Evolutionary conservation across 176 grass and related monocot species (phyloP), one percentile per base, ranked within the genome.

Genomic region (Rhynchospora tenuis): DNA sequence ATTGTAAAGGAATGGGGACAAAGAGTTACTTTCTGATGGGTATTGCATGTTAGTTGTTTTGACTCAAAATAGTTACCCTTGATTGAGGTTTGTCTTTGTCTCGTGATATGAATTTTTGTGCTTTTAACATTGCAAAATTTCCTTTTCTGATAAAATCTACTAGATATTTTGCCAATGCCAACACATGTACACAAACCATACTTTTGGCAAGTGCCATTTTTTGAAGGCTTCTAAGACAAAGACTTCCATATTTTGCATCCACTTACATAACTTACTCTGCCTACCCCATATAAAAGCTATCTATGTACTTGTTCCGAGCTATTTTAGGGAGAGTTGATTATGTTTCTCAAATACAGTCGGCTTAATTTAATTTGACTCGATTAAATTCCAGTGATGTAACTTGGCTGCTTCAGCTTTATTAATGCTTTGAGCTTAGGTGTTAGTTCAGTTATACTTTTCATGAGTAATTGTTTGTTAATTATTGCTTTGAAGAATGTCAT

Each of bases 1-100:
- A 77, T 77, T 77, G 73, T 77, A 77, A 77, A 77, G 50, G 43
- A 48, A 82, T 29, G 80, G 16, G 80, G 80, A 82, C 61, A 82
- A 82, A 82, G 27, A 65, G 80, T 82, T 82, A 65, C 59, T 82
- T 82, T 46, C 80, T 54, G 43, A 64, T 81, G 78, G 78, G 56
- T 23, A 63, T 82, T 65, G 80, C 59, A 47, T 82, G 63, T 52
- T 50, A 68, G 80, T 12, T 82, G 45, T 63, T 65, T 77, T 56
- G 24, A 77, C 24, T n/a, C 31, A 1, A 55, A 55, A 54, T 77
- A 54, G 73, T 82, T 63, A 43, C 15, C 63, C 22, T 66, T 67
- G 6, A 68, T 54, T 46, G 23, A 28, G 23, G 20, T 65, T 54
- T 65, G 13, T 38, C 33, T 54, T 43, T 47, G 14, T 82, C 47